Percentiles rank a stretch among this genome's conserved stretches.
phyloP scores from a whole-genome alignment of 441 rosid species.

The Cnidoscolus chayamansa region DNA sequence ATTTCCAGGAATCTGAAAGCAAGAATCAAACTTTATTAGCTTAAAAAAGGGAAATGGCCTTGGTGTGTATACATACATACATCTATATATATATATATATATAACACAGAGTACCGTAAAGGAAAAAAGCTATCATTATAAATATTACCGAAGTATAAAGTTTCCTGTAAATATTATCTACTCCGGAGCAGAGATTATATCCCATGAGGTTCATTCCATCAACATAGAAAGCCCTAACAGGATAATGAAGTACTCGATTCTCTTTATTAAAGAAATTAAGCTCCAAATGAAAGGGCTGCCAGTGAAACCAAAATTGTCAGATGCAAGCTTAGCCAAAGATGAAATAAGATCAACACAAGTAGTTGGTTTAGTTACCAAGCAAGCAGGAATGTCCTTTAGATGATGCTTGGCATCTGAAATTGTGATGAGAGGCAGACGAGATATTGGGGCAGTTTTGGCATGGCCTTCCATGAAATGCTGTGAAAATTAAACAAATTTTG shows the following conservation, averaged over 20 bases:
- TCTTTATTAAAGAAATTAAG: conserved; percentile 93
- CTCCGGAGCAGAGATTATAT: conserved; percentile 85
- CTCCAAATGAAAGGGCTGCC: conserved; percentile 97
- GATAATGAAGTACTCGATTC: conserved; percentile 95
- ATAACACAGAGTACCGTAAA: not conserved
- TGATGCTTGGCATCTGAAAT: conserved; percentile 71
- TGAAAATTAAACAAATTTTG: conserved; percentile 27
- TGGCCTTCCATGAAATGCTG: conserved; percentile 99
- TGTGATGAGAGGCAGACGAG: conserved; percentile 84
- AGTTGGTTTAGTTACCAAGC: conserved; percentile 57
- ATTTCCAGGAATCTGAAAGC: conserved; percentile 78
- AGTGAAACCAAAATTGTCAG: conserved; percentile 35
- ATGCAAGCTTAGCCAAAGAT: conserved; percentile 23
- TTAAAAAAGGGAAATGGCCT: conserved; percentile 4
- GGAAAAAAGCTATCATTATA: conserved; percentile 16
- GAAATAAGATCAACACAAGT: conserved; percentile 19
- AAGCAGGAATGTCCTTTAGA: conserved; percentile 81
- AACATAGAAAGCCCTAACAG: conserved; percentile 84
- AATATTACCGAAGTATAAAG: conserved; percentile 78
- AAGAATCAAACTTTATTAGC: conserved; percentile 24
- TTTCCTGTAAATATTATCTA: conserved; percentile 76
- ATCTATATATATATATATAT: not conserved
- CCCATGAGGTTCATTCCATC: conserved; percentile 90
- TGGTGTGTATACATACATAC: not conserved
- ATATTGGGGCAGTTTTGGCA: conserved; percentile 88